A percentile compares a stretch with the other conserved stretches of the same genome.
phyloP scores from a whole-genome alignment of 2,329 filamentous ascomycete genomes.

The Fusarium zealandicum region DNA sequence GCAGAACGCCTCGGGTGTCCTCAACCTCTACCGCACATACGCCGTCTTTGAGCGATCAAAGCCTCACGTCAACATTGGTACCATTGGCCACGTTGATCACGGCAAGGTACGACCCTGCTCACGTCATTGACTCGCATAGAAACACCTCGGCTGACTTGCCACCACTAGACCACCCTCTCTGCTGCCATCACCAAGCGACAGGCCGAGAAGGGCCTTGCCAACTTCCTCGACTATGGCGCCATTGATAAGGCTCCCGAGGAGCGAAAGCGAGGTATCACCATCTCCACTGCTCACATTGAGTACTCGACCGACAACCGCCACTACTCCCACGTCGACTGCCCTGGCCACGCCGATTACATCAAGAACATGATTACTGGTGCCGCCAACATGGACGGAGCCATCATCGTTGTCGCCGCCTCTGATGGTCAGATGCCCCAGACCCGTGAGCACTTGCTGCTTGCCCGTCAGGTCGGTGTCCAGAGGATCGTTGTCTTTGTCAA shows the following conservation, averaged over 20 bases:
- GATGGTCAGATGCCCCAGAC: conserved; percentile 99
- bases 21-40: conserved; percentile 71
- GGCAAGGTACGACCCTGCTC: conserved; percentile 76
- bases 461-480: conserved; percentile 97
- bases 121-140: conserved; percentile 4
- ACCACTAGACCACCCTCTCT: conserved; percentile 86
- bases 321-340: conserved; percentile 99
- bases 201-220: conserved; percentile 90
- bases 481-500: conserved; percentile 99
- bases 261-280: conserved; percentile 99
- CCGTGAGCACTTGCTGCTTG: conserved; percentile 95
- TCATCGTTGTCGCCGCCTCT: conserved; percentile 97
- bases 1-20: conserved; percentile 68
- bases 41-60: conserved; percentile 86
- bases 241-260: conserved; percentile 99
- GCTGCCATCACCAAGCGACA: conserved; percentile 99
- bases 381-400: conserved; percentile 98
- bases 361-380: conserved; percentile 99
- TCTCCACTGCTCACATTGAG: conserved; percentile 97
- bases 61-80: conserved; percentile 99
- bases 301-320: conserved; percentile 93
- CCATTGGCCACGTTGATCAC: conserved; percentile 99
- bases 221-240: conserved; percentile 94
- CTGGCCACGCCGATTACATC: conserved; percentile 99
- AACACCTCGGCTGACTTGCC: conserved; percentile 28